Percentiles rank a stretch among this genome's conserved stretches.
phyloP scores from a whole-genome alignment of 371 early-diverging fungal genomes.

The Apophysomyces variabilis region DNA sequence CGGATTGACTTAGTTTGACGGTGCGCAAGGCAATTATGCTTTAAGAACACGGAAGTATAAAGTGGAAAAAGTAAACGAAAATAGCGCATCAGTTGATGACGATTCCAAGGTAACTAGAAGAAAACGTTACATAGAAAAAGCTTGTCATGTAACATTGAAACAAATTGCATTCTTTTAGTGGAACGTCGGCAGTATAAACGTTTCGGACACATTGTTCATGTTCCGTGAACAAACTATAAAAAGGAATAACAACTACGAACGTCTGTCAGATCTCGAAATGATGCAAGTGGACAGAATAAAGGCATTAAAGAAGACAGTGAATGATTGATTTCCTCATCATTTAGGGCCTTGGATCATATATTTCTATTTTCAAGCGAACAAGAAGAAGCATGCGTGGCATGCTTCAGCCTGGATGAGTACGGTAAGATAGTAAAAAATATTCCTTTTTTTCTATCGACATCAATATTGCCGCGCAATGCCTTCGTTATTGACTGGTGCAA shows the following conservation, averaged over 20 bases:
- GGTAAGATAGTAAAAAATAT: neutral
- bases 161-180: neutral
- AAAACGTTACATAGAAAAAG: neutral
- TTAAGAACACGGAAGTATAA: neutral
- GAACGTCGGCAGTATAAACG: neutral
- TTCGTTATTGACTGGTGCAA: neutral
- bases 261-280: neutral
- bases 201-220: neutral
- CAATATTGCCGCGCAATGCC: neutral
- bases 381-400: neutral
- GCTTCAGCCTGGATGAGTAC: neutral
- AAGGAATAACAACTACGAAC: neutral
- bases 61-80: neutral
- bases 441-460: neutral
- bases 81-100: neutral
- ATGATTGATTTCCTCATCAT: neutral
- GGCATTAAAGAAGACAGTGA: neutral
- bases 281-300: neutral
- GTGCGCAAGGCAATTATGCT: neutral
- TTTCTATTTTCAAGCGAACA: neutral
- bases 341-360: slow-evolving; percentile 2
- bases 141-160: neutral
- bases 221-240: neutral
- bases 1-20: neutral
- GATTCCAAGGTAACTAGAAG: neutral